Percentiles rank a stretch among this genome's conserved stretches.
These are phyloP conservation scores for Plantago ovata DNA, from an alignment of 257 asterid genomes.

Conservation along the genomic window DNA sequence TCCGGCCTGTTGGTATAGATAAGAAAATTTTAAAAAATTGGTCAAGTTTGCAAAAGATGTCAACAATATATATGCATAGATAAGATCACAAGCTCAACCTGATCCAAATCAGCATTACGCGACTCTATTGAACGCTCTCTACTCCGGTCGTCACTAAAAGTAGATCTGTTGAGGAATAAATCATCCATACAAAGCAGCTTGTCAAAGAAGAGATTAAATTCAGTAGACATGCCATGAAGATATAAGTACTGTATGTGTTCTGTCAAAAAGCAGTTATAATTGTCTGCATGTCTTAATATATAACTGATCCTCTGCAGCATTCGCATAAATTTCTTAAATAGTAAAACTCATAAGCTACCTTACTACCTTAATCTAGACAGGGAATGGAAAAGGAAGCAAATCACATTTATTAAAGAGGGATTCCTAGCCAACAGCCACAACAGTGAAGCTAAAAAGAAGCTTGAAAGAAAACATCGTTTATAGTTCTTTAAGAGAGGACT, in stretches of 20 bases:
- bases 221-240: constrained; percentile 18
- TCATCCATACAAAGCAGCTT: constrained; percentile 21
- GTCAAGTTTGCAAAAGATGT: constrained; percentile 13
- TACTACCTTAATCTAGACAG: too few relatives aligned
- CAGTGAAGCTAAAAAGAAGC: too few relatives aligned
- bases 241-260: neutral
- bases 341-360: too few relatives aligned
- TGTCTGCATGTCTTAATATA: neutral
- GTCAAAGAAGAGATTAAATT: constrained; percentile 11
- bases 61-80: constrained; percentile 1
- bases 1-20: constrained; percentile 38
- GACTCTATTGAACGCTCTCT: constrained; percentile 58
- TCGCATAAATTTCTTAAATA: too few relatives aligned
- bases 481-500: too few relatives aligned
- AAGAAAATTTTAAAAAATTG: neutral
- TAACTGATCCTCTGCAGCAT: neutral
- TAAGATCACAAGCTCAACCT: constrained; percentile 40
- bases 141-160: constrained; percentile 40
- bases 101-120: constrained; percentile 38
- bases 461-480: too few relatives aligned
- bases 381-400: too few relatives aligned
- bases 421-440: too few relatives aligned
- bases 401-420: too few relatives aligned
- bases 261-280: neutral
- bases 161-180: constrained; percentile 40